Evolutionary conservation across 2,329 filamentous ascomycete species (phyloP).

Genomic region (Phyllosticta capitalensis): DNA sequence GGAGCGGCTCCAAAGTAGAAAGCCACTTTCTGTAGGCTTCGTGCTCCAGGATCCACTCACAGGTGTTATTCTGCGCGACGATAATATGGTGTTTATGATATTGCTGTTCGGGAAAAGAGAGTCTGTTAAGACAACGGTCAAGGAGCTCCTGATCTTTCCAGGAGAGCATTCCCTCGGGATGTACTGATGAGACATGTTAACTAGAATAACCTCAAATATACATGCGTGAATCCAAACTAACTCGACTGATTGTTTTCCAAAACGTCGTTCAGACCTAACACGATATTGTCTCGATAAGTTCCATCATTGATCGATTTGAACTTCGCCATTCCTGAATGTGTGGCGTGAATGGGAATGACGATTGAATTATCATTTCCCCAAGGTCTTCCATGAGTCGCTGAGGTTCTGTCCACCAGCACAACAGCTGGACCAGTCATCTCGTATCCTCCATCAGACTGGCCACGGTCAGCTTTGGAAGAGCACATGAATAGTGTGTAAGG

Average conservation of each 20-base stretch:
- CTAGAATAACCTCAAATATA: no score
- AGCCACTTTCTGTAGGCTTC: neutral
- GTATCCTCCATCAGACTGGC: neutral
- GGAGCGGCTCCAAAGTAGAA: neutral
- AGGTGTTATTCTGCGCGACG: neutral
- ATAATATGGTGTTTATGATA: neutral
- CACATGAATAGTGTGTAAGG: no score
- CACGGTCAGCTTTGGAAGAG: neutral
- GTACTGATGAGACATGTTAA: neutral
- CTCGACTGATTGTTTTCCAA: neutral
- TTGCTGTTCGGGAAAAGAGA: neutral
- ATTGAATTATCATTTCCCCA: no score
- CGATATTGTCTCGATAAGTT: neutral
- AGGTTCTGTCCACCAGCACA: no score
- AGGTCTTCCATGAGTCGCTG: no score
- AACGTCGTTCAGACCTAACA: neutral
- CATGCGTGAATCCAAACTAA: neutral
- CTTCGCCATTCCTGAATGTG: neutral
- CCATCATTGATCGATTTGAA: neutral
- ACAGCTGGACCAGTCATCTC: no score
- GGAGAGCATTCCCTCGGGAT: neutral
- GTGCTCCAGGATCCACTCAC: neutral
- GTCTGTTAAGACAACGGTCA: neutral
- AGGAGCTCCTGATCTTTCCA: neutral
- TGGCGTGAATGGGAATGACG: no score